These are phyloP conservation scores for Pythium vanterpoolii DNA, from an alignment of 352 stramenopile species.

Conservation along the genomic window DNA sequence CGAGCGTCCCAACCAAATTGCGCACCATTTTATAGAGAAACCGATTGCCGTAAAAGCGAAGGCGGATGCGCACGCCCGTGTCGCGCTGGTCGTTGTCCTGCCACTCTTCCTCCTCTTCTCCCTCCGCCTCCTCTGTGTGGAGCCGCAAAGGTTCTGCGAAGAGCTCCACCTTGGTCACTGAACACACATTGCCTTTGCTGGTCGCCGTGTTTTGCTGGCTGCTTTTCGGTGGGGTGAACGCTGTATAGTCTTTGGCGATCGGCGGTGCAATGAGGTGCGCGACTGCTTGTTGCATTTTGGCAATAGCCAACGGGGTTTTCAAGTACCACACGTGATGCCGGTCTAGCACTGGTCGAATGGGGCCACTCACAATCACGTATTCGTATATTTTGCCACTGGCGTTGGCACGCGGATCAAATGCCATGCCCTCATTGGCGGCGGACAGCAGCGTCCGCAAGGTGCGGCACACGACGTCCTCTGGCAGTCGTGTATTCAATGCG, in stretches of 20 bases:
- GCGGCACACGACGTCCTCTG: slow-evolving; percentile 53
- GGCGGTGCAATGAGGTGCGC: slow-evolving; percentile 29
- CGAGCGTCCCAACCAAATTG: slow-evolving; percentile 74
- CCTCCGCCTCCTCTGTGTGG: not conserved
- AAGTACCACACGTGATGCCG: slow-evolving; percentile 64
- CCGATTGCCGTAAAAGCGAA: slow-evolving; percentile 62
- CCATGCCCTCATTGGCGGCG: not conserved
- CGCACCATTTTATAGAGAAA: slow-evolving; percentile 89
- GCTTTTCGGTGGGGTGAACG: slow-evolving; percentile 57
- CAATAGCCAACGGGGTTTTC: slow-evolving; percentile 47
- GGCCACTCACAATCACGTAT: slow-evolving; percentile 52
- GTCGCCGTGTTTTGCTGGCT: slow-evolving; percentile 26
- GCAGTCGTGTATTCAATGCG: slow-evolving; percentile 72
- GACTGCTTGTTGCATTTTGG: slow-evolving; percentile 45
- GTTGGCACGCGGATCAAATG: slow-evolving; percentile 53
- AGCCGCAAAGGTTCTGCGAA: slow-evolving; percentile 17
- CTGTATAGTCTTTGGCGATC: slow-evolving; percentile 54
- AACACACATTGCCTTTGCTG: slow-evolving; percentile 51
- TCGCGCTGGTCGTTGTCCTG: slow-evolving; percentile 20
- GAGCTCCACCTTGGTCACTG: slow-evolving; percentile 38
- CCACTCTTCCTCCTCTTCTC: slow-evolving; percentile 26
- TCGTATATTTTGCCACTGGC: slow-evolving; percentile 63
- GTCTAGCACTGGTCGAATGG: slow-evolving; percentile 42
- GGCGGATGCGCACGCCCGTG: slow-evolving; percentile 28
- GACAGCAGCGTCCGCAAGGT: slow-evolving; percentile 21